Percentiles rank a stretch among this genome's conserved stretches.
Conservation (phyloP, 1,284 basidiomycete species). For the Trametes versicolor region DNA sequence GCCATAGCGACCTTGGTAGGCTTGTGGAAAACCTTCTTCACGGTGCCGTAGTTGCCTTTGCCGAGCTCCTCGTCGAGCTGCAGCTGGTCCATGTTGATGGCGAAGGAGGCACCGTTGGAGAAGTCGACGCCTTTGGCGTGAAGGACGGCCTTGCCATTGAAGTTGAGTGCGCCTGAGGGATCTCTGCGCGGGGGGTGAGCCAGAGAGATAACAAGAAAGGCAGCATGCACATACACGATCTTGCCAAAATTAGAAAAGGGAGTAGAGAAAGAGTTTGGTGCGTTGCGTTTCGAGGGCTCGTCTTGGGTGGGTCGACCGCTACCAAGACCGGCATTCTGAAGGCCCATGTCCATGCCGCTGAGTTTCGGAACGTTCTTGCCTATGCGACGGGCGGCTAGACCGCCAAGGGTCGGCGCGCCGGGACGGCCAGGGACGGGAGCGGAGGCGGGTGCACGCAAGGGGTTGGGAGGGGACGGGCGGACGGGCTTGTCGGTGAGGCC, state of each 20-base stretch:
- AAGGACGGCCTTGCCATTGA: constrained; percentile 92
- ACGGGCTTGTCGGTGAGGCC: constrained; percentile 46
- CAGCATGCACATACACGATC: constrained; percentile 79
- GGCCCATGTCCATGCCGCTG: constrained; percentile 68
- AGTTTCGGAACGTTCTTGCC: constrained; percentile 59
- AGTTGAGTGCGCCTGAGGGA: constrained; percentile 93
- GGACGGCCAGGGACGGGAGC: constrained; percentile 36
- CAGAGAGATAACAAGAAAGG: constrained; percentile 5
- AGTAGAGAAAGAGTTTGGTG: constrained; percentile 62
- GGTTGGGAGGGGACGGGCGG: constrained; percentile 39
- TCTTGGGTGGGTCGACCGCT: constrained; percentile 62
- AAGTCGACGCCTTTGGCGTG: constrained; percentile 97
- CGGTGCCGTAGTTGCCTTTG: constrained; percentile 97
- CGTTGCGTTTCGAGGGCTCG: constrained; percentile 53
- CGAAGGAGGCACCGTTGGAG: constrained; percentile 90
- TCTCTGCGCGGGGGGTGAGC: constrained; percentile 62
- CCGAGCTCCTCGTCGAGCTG: constrained; percentile 93
- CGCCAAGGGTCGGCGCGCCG: constrained; percentile 39
- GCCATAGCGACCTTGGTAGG: constrained; percentile 98
- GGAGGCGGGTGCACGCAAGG: constrained; percentile 39
- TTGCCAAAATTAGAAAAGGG: constrained; percentile 95
- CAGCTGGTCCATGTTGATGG: constrained; percentile 97
- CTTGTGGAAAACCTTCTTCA: constrained; percentile 94
- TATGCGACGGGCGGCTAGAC: constrained; percentile 60
- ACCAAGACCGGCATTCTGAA: constrained; percentile 72